Conservation (phyloP, 257 asterid genomes). For the Anisodus tanguticus region DNA sequence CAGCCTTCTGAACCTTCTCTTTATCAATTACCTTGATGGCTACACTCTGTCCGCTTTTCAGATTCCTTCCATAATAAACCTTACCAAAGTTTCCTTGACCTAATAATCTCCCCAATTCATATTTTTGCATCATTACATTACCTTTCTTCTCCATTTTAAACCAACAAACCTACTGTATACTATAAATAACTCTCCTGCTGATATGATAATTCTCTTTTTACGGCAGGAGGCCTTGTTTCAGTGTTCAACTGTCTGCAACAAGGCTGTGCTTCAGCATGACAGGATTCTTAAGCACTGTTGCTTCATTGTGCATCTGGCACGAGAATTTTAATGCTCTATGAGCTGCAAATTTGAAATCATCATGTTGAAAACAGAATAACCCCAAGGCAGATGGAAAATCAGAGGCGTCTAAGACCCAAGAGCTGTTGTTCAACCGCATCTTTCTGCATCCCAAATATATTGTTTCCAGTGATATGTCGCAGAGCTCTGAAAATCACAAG, state of each 20-base stretch:
- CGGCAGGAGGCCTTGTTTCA: slow-evolving; percentile 35
- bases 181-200: slow-evolving; percentile 38
- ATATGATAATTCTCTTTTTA: slow-evolving; percentile 23
- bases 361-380: slow-evolving; percentile 15
- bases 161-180: slow-evolving; percentile 34
- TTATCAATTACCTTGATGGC: slow-evolving; percentile 85
- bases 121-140: slow-evolving; percentile 67
- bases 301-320: slow-evolving; percentile 43
- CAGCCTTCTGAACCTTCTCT: slow-evolving; percentile 64
- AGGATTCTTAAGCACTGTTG: slow-evolving; percentile 25
- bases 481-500: slow-evolving; percentile 38
- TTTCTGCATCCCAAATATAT: slow-evolving; percentile 52
- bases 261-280: slow-evolving; percentile 37
- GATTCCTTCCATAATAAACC: slow-evolving; percentile 71
- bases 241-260: slow-evolving; percentile 42
- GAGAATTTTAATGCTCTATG: slow-evolving; percentile 16
- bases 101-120: slow-evolving; percentile 77
- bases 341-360: slow-evolving; percentile 29
- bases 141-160: slow-evolving; percentile 54
- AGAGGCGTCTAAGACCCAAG: slow-evolving; percentile 30
- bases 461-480: slow-evolving; percentile 29
- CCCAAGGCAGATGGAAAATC: slow-evolving; percentile 31
- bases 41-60: slow-evolving; percentile 63
- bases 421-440: slow-evolving; percentile 47
- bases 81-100: slow-evolving; percentile 88